Percentiles rank a stretch among this genome's conserved stretches.
These are phyloP conservation scores for Alopecurus myosuroides DNA, from an alignment of 176 grass and related monocot species.

Conservation along the genomic window DNA sequence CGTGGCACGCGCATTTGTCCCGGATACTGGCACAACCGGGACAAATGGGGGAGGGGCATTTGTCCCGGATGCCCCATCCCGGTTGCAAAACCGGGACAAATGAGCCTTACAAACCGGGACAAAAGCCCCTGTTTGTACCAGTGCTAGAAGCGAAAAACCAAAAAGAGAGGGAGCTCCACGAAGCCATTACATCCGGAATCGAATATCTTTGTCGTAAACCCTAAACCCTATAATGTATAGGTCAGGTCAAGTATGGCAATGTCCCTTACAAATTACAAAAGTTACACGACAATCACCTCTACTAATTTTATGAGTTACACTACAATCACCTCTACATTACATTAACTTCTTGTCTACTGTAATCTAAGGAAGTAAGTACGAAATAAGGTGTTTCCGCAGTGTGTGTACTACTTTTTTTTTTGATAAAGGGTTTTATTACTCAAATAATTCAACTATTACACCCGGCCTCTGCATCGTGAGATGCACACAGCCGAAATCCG, in stretches of 20 bases:
- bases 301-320: not conserved
- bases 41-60: too few species aligned
- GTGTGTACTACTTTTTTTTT: not conserved
- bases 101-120: too few species aligned
- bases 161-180: not conserved
- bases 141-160: not conserved
- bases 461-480: too few species aligned
- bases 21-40: too few species aligned
- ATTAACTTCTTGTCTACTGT: not conserved
- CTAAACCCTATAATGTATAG: not conserved
- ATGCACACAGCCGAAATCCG: too few species aligned
- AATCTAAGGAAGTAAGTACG: not conserved
- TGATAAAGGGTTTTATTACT: too few species aligned
- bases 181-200: not conserved
- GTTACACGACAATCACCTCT: constrained; percentile 11
- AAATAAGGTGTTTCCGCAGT: not conserved
- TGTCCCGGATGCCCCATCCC: too few species aligned
- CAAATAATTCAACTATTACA: too few species aligned
- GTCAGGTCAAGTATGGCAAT: not conserved
- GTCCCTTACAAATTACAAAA: not conserved
- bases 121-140: too few species aligned
- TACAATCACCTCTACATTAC: not conserved
- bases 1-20: too few species aligned
- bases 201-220: not conserved
- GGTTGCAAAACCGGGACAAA: too few species aligned